These are phyloP conservation scores for Bipolaris gigantea DNA, from an alignment of 2,329 filamentous ascomycete genomes.

Conservation along the genomic window DNA sequence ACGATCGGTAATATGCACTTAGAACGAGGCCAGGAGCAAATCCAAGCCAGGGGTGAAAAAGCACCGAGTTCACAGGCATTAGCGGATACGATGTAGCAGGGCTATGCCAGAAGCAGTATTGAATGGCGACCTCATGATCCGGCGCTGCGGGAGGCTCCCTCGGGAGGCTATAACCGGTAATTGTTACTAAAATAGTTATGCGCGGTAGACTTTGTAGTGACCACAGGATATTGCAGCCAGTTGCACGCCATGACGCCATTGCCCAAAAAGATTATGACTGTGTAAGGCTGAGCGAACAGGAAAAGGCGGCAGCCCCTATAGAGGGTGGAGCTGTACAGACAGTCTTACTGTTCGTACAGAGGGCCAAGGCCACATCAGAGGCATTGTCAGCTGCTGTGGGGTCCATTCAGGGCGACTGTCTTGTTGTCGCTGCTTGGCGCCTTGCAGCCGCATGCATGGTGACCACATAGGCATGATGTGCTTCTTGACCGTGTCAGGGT, in stretches of 20 bases:
- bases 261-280: not conserved
- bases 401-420: slow-evolving; percentile 1
- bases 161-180: not conserved
- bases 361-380: slow-evolving; percentile 4
- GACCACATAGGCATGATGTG: slow-evolving; percentile 1
- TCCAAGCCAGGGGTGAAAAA: slow-evolving; percentile 1
- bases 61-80: slow-evolving; percentile 2
- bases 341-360: not conserved
- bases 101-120: not conserved
- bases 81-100: slow-evolving; percentile 1
- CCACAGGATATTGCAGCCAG: slow-evolving; percentile 1
- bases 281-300: slow-evolving; percentile 10
- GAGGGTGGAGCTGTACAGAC: slow-evolving; percentile 3
- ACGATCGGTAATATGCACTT: not conserved
- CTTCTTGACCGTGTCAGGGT: slow-evolving; percentile 11
- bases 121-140: not conserved
- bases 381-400: slow-evolving; percentile 14
- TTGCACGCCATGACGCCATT: not conserved
- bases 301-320: slow-evolving; percentile 3
- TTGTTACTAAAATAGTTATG: slow-evolving; percentile 2
- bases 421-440: not conserved
- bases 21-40: not conserved
- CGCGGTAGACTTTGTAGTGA: not conserved
- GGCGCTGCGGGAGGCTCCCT: not conserved
- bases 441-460: slow-evolving; percentile 11